Conservation (phyloP, 352 stramenopile genomes). For the Lagenidium sp. region DNA sequence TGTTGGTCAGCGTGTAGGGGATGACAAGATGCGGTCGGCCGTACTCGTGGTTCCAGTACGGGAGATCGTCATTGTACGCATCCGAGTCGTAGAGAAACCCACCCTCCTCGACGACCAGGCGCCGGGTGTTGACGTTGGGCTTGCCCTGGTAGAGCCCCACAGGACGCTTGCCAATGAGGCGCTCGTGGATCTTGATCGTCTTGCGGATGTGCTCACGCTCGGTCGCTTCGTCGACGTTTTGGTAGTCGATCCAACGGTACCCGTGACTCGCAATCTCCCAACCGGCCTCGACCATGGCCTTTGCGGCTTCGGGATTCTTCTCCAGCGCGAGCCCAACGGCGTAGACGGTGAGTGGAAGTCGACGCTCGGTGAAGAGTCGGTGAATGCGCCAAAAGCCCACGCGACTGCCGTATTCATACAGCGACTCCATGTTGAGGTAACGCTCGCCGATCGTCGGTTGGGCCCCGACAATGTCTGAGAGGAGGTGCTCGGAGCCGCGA, state of each 20-base stretch:
- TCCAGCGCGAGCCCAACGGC: constrained; percentile 93
- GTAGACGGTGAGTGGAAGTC: constrained; percentile 91
- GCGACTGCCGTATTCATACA: constrained; percentile 95
- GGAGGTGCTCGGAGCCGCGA: constrained; percentile 81
- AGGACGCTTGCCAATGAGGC: constrained; percentile 82
- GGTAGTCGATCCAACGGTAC: constrained; percentile 96
- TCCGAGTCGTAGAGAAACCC: constrained; percentile 96
- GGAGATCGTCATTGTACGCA: constrained; percentile 93
- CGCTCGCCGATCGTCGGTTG: constrained; percentile 56
- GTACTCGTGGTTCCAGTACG: constrained; percentile 91
- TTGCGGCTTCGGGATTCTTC: constrained; percentile 84
- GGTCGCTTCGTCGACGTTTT: constrained; percentile 87
- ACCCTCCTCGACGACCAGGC: constrained; percentile 87
- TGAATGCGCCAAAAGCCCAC: constrained; percentile 94
- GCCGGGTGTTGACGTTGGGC: constrained; percentile 89
- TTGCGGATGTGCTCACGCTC: constrained; percentile 91
- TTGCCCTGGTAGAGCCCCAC: constrained; percentile 96
- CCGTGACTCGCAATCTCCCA: constrained; percentile 94
- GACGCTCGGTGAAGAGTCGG: constrained; percentile 82
- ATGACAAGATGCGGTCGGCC: constrained; percentile 91
- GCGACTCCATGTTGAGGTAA: constrained; percentile 92
- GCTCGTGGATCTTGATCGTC: constrained; percentile 88
- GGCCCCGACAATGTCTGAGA: constrained; percentile 90
- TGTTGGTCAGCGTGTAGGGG: constrained; percentile 93
- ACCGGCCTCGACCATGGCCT: constrained; percentile 87